A percentile compares a stretch with the other conserved stretches of the same genome.
Evolutionary conservation across 345 rosid genomes (phyloP).

Genomic region (Combretum micranthum): DNA sequence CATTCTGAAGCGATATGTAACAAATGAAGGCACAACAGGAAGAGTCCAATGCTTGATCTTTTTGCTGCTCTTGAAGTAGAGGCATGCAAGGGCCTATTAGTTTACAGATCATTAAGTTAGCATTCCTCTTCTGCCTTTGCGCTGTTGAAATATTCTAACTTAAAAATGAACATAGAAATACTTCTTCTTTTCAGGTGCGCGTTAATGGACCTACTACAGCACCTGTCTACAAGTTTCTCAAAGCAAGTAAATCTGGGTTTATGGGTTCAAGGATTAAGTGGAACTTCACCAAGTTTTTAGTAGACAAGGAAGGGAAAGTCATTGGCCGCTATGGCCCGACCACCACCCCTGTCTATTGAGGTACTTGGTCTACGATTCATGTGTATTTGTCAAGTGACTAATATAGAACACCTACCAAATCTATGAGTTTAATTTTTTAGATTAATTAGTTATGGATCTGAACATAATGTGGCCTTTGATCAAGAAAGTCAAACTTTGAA

Average conservation of each 20-base stretch:
- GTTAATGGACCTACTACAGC: slow-evolving; percentile 68
- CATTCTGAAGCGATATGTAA: no score
- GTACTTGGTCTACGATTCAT: slow-evolving; percentile 23
- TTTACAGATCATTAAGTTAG: no score
- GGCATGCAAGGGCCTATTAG: no score
- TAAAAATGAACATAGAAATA: background rate
- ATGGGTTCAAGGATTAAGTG: slow-evolving; percentile 73
- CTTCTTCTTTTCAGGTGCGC: slow-evolving; percentile 37
- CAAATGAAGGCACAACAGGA: no score
- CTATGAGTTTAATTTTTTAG: no score
- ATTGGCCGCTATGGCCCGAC: slow-evolving; percentile 57
- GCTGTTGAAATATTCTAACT: background rate
- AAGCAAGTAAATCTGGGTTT: slow-evolving; percentile 44
- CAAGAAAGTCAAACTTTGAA: no score
- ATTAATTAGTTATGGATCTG: no score
- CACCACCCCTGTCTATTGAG: slow-evolving; percentile 68
- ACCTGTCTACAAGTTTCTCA: slow-evolving; percentile 75
- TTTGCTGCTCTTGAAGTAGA: no score
- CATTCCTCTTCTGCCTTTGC: no score
- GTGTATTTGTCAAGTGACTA: background rate
- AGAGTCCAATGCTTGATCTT: no score
- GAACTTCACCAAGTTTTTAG: slow-evolving; percentile 90
- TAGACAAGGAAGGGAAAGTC: slow-evolving; percentile 59
- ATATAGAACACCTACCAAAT: no score
- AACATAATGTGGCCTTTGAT: no score